Conservation (phyloP, 768 basidiomycete genomes). For the Kwoniella sp. region DNA sequence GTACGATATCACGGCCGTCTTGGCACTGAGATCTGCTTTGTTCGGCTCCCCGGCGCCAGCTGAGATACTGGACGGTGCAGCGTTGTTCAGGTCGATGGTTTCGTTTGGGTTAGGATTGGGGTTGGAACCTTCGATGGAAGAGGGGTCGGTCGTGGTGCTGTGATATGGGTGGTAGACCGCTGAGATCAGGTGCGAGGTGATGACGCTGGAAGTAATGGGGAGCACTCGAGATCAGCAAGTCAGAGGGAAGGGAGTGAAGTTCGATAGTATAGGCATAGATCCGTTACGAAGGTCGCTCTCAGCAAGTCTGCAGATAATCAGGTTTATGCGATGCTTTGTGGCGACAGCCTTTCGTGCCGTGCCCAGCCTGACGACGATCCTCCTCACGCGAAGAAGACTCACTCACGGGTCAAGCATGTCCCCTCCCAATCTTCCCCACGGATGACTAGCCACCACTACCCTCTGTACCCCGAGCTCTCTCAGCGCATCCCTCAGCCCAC, state of each 20-base stretch:
- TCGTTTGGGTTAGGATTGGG: slow-evolving; percentile 2
- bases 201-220: slow-evolving; percentile 24
- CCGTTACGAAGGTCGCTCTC: no score
- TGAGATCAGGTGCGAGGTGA: slow-evolving; percentile 34
- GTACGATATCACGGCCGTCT: slow-evolving; percentile 37
- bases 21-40: slow-evolving; percentile 2
- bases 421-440: slow-evolving; percentile 44
- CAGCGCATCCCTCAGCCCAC: slow-evolving; percentile 2
- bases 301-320: neutral
- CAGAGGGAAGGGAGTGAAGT: neutral
- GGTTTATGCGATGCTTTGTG: neutral
- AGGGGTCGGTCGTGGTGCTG: slow-evolving; percentile 17
- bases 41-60: slow-evolving; percentile 4
- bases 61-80: neutral
- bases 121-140: slow-evolving; percentile 14
- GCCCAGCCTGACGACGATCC: neutral
- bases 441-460: slow-evolving; percentile 43
- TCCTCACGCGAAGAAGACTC: no score
- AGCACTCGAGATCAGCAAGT: no score
- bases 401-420: slow-evolving; percentile 47
- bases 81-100: neutral
- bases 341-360: neutral
- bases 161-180: slow-evolving; percentile 22
- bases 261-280: neutral
- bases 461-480: slow-evolving; percentile 18